A percentile compares a stretch with the other conserved stretches of the same genome.
phyloP scores from a whole-genome alignment of 1,284 basidiomycete genomes.

The Mycosarcoma maydis region DNA sequence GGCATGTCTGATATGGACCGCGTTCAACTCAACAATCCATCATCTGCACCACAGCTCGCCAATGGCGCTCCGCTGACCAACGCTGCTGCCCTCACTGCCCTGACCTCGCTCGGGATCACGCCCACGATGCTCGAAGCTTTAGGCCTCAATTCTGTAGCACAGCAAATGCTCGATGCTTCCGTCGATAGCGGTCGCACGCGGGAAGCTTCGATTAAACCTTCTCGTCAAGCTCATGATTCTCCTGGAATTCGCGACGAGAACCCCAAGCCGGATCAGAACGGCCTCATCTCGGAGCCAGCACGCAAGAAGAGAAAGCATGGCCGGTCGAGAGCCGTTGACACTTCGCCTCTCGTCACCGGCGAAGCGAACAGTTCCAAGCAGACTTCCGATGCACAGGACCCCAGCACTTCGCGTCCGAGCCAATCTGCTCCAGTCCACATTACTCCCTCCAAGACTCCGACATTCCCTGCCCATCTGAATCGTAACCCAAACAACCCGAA shows the following conservation, averaged over 20 bases:
- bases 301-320: slow-evolving; percentile 45
- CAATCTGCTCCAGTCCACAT: slow-evolving; percentile 3
- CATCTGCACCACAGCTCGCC: slow-evolving; percentile 13
- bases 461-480: neutral
- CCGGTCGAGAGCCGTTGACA: slow-evolving; percentile 7
- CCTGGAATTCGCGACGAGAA: slow-evolving; percentile 17
- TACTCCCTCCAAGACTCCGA: slow-evolving; percentile 3
- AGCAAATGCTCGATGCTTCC: slow-evolving; percentile 39
- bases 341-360: slow-evolving; percentile 6
- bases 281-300: slow-evolving; percentile 20
- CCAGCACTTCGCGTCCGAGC: neutral
- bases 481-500: slow-evolving; percentile 13
- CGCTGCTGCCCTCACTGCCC: slow-evolving; percentile 31
- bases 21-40: slow-evolving; percentile 1
- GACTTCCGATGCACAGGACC: neutral
- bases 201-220: slow-evolving; percentile 2
- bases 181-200: slow-evolving; percentile 9
- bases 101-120: slow-evolving; percentile 38
- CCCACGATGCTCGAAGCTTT: slow-evolving; percentile 43
- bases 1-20: slow-evolving; percentile 14
- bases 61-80: slow-evolving; percentile 28
- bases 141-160: slow-evolving; percentile 33
- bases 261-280: slow-evolving; percentile 14
- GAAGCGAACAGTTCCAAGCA: slow-evolving; percentile 12
- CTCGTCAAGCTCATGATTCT: slow-evolving; percentile 1